Evolutionary conservation across 805 yeast species (phyloP), one percentile per base, ranked within the genome.

Genomic region (Metschnikowia shivogae): DNA sequence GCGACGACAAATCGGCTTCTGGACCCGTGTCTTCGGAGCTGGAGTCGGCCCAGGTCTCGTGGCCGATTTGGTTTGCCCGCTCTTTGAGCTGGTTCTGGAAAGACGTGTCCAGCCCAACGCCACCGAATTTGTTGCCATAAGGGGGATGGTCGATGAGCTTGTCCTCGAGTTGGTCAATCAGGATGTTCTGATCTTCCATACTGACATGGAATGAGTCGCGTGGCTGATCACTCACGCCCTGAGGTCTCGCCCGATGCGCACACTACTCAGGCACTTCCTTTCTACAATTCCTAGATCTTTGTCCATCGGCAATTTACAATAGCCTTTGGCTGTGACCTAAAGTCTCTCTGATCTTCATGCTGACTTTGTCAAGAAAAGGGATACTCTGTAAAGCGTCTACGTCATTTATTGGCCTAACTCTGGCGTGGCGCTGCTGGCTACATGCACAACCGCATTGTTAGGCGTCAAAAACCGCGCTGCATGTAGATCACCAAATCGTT

Each of bases 121-220:
- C 66, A 6, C 51, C 50, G 12, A 67, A 51, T 19, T 65, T 66
- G 31, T 58, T 51, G 38, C 58, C 51, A 34, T 44, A 46, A 8
- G 72, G 61, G 0, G 74, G 73, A 48, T 70, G 68, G 46, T 72
- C 74, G n/a, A 69, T 70, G 42, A 69, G 64, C 49, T 68, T 71
- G 46, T 73, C 79, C 42, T 76, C 80, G 36, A 76, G 65, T 47
- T 70, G 65, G 47, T 74, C 77, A 19, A 70, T 70, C 62, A 72
- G 67, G 7, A 59, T 47, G 28, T 52, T 61, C 26, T 60, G 63
- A 19, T 59, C 59, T 34, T 59, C 53, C 47, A 43, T 35, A 24
- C 30, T 31, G 20, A 7, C 26, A 22, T 30, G 40, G 34, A 37
- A 14, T 20, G 19, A 20, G 27, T 28, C 40, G 33, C 40, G 34